Evolutionary conservation across 495 filamentous ascomycete species (phyloP), one percentile per base, ranked within the genome.

Genomic region (Cercophora newfieldiana): DNA sequence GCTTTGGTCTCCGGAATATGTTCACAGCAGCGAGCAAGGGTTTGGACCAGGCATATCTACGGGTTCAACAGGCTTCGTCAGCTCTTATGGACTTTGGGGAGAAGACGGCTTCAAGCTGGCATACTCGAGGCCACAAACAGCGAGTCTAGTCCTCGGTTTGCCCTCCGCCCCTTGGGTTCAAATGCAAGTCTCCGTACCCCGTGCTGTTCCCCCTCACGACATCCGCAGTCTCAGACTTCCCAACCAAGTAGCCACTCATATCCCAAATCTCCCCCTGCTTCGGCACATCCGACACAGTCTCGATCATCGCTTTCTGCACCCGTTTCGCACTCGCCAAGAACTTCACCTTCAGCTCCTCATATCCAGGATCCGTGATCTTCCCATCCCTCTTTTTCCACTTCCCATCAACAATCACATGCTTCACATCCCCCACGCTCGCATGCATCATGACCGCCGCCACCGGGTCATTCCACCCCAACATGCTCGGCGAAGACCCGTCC

Each of bases 361-460:
- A 80, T 18, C 62, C 56, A 26, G 56, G 28, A 18, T 70, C 70
- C 1, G 66, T 68, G 10, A 81, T 55, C 66, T 74, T 78, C 10
- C 73, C 68, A 28, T 78, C 74, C 26, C 76, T 65, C 66, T 83
- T 83, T 51, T 60, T 48, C 28, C 80, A 79, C 68, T 73, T 64
- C 26, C 82, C 82, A 67, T 81, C 80, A 1, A 84, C 79, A 29
- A 85, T 63, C 12, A 85, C 82, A 37, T 76, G 70, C 44, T 79
- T 70, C 26, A 86, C 70, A 64, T 86, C 82, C 1, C 78, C 81
- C 10, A 81, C 75, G 33, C 74, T 80, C 0, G 79, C 75, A 60
- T 85, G 83, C 59, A 86, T 67, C 2, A 86, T 74, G 10, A 86
- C 74, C 0, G 83, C 83, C 12, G 83, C 81, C 29, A 86, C 79